Conservation (phyloP, 1,139 yeast genomes). For the Petasospora fabianii region DNA sequence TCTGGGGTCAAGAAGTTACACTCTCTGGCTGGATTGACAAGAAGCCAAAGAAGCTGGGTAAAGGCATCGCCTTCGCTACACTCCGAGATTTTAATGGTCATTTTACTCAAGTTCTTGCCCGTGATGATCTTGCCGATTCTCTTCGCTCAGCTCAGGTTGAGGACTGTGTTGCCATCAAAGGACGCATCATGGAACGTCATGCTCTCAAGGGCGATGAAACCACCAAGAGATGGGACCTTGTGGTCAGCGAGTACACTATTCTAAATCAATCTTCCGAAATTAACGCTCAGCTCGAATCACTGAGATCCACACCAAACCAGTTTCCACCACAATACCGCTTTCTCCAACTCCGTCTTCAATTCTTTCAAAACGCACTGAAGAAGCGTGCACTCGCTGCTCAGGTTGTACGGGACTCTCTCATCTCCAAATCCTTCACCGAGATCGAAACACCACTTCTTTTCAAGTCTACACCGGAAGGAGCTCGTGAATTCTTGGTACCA, state of each 20-base stretch:
- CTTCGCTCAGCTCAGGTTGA: constrained; percentile 57
- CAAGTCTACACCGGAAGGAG: constrained; percentile 98
- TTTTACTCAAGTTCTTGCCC: constrained; percentile 59
- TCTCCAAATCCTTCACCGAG: constrained; percentile 57
- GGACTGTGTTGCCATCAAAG: constrained; percentile 72
- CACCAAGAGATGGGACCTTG: constrained; percentile 50
- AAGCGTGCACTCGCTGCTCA: constrained; percentile 60
- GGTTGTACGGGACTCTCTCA: constrained; percentile 50
- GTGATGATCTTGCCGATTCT: constrained; percentile 37
- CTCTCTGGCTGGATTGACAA: constrained; percentile 71
- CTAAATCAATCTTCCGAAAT: constrained; percentile 64
- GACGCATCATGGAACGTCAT: constrained; percentile 39
- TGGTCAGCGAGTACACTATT: constrained; percentile 47
- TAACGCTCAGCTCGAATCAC: constrained; percentile 67
- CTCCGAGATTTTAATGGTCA: constrained; percentile 73
- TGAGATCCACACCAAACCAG: constrained; percentile 47
- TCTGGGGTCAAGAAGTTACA: constrained; percentile 25
- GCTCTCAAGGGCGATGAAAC: constrained; percentile 20
- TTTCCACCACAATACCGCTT: constrained; percentile 80
- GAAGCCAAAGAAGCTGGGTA: constrained; percentile 64
- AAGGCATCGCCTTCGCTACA: constrained; percentile 59
- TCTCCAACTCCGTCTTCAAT: constrained; percentile 67
- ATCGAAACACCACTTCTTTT: constrained; percentile 90
- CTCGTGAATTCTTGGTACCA: constrained; percentile 92
- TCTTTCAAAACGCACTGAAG: constrained; percentile 56